Conservation (phyloP, 768 basidiomycete species). For the Termitomyces sp. region DNA sequence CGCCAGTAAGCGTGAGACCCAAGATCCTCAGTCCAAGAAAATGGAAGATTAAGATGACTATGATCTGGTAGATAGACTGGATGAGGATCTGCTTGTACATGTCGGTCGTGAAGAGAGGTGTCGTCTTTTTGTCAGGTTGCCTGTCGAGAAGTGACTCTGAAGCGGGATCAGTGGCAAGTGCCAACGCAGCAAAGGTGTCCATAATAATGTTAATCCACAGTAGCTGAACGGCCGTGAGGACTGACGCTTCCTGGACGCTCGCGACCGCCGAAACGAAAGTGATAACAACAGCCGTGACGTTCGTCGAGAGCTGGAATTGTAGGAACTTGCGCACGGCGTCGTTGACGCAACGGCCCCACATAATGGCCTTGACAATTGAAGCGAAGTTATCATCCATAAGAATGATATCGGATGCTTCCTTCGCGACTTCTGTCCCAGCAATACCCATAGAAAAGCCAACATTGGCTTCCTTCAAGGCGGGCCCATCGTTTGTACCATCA, state of each 20-base stretch:
- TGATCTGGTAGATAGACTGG: conserved; percentile 86
- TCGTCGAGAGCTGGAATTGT: conserved; percentile 93
- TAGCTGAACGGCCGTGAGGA: conserved; percentile 93
- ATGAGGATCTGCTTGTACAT: conserved; percentile 97
- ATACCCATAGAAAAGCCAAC: conserved; percentile 98
- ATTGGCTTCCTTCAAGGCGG: conserved; percentile 91
- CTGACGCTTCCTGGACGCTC: conserved; percentile 70
- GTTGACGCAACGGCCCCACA: conserved; percentile 99
- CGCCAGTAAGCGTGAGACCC: conserved; percentile 37
- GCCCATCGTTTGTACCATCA: conserved; percentile 97
- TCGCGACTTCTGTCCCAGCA: conserved; percentile 96
- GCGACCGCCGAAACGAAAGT: conserved; percentile 90
- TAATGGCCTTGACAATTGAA: conserved; percentile 95
- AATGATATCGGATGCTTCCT: conserved; percentile 98
- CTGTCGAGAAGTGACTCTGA: conserved; percentile 76
- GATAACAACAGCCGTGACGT: conserved; percentile 92
- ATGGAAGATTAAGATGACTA: conserved; percentile 83
- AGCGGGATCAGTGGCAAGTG: conserved; percentile 95
- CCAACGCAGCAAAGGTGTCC: conserved; percentile 98
- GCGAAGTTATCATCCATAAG: conserved; percentile 98
- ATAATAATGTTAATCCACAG: conserved; percentile 99
- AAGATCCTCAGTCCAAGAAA: conserved; percentile 78
- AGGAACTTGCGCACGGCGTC: conserved; percentile 97
- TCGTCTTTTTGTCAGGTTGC: conserved; percentile 85
- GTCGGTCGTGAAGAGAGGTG: conserved; percentile 85